These are phyloP conservation scores for Penicillium maclennaniae DNA, from an alignment of 495 filamentous ascomycete genomes.

Conservation along the genomic window DNA sequence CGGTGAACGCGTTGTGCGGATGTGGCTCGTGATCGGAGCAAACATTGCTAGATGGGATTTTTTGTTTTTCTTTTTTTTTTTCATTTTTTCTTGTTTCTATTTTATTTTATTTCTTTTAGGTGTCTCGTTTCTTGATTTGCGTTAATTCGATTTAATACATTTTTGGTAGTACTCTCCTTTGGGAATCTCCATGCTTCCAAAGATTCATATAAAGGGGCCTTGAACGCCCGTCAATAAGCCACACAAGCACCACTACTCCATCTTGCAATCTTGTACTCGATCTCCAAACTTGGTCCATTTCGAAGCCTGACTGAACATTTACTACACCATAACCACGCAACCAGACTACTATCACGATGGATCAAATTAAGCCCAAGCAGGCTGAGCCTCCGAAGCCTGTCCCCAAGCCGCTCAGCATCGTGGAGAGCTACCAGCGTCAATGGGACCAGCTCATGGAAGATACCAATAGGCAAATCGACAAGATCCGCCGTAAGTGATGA, in stretches of 20 bases:
- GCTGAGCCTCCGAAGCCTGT: constrained; percentile 1
- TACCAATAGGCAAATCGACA: constrained; percentile 21
- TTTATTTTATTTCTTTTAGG: neutral
- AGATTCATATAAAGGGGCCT: constrained; percentile 4
- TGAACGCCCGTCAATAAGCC: neutral
- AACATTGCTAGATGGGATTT: constrained; percentile 11
- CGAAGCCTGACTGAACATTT: too few relatives aligned
- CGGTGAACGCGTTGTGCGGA: constrained; percentile 16
- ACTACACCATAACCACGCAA: neutral
- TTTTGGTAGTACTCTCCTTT: neutral
- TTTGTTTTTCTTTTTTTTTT: constrained; percentile 1
- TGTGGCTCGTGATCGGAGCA: constrained; percentile 18
- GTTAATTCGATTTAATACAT: neutral
- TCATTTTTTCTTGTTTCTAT: neutral
- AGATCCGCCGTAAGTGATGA: constrained; percentile 21
- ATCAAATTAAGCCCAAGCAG: constrained; percentile 13
- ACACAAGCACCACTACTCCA: neutral
- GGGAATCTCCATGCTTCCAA: neutral
- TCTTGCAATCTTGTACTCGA: too few relatives aligned
- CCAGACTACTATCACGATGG: constrained; percentile 3
- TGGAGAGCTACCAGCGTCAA: constrained; percentile 22
- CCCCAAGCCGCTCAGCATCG: constrained; percentile 4
- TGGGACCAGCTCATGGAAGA: constrained; percentile 27
- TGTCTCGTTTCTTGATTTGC: neutral
- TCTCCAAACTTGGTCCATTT: too few relatives aligned